Evolutionary conservation across 2,329 filamentous ascomycete species (phyloP).

Genomic region (Epicoccum nigrum): DNA sequence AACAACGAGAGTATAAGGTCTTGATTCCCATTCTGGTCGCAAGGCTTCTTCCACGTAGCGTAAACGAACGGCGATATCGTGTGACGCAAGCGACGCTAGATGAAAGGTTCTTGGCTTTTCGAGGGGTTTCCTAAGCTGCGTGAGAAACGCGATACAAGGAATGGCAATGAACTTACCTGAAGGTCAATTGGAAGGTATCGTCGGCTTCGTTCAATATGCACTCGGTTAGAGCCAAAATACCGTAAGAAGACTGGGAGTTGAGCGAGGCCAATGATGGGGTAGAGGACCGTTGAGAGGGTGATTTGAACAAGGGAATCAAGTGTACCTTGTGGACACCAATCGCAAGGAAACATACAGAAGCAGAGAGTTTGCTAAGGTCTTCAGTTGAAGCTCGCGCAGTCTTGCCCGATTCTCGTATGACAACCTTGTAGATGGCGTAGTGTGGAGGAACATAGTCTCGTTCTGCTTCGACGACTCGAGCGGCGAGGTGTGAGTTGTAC

Average conservation of each 20-base stretch:
- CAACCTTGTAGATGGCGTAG: constrained; percentile 72
- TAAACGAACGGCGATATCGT: constrained; percentile 68
- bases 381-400: constrained; percentile 66
- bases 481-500: constrained; percentile 67
- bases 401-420: constrained; percentile 66
- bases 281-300: constrained; percentile 59
- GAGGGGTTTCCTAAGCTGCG: constrained; percentile 56
- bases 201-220: constrained; percentile 66
- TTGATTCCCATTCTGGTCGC: constrained; percentile 68
- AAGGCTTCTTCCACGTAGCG: constrained; percentile 67
- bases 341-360: constrained; percentile 70
- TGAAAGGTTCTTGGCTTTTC: constrained; percentile 62
- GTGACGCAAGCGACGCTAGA: constrained; percentile 67
- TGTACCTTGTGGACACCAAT: constrained; percentile 74
- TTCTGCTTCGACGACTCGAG: constrained; percentile 67
- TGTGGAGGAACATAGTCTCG: constrained; percentile 71
- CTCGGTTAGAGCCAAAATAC: constrained; percentile 66
- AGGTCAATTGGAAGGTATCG: constrained; percentile 70
- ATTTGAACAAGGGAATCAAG: constrained; percentile 68
- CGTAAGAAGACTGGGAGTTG: constrained; percentile 62
- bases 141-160: constrained; percentile 9
- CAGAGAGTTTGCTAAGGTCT: constrained; percentile 68
- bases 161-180: constrained; percentile 52
- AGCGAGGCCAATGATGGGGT: constrained; percentile 60
- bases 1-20: constrained; percentile 67